Percentiles rank a stretch among this genome's conserved stretches.
These are phyloP conservation scores for Aspergillus sergii DNA, from an alignment of 2,329 filamentous ascomycete genomes.

Conservation along the genomic window DNA sequence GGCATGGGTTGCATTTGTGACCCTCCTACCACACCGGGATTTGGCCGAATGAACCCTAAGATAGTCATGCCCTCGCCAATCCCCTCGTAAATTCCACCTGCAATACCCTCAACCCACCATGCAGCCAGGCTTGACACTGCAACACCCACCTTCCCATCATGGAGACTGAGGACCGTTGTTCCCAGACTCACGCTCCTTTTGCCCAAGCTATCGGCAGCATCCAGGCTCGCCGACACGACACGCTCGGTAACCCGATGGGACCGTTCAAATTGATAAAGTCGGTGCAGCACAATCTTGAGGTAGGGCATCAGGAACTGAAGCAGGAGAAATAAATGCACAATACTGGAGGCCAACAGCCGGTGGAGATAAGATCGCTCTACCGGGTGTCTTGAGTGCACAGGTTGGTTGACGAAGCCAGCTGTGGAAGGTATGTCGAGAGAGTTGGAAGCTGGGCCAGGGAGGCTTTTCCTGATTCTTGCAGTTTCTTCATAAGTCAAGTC, in stretches of 20 bases:
- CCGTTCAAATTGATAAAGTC: slow-evolving; percentile 64
- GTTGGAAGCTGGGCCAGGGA: slow-evolving; percentile 26
- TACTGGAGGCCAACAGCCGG: slow-evolving; percentile 57
- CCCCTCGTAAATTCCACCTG: slow-evolving; percentile 69
- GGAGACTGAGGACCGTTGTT: slow-evolving; percentile 60
- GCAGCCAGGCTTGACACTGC: slow-evolving; percentile 57
- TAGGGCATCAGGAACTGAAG: slow-evolving; percentile 65
- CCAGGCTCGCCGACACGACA: slow-evolving; percentile 55
- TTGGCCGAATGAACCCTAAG: slow-evolving; percentile 37
- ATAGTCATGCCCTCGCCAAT: slow-evolving; percentile 56
- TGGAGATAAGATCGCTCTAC: slow-evolving; percentile 57
- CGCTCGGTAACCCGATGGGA: slow-evolving; percentile 66
- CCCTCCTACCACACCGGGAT: neutral
- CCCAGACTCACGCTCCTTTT: slow-evolving; percentile 56
- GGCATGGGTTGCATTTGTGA: neutral
- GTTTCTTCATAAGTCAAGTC: slow-evolving; percentile 35
- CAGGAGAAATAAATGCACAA: slow-evolving; percentile 62
- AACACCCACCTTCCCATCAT: slow-evolving; percentile 66
- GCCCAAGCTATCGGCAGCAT: slow-evolving; percentile 57
- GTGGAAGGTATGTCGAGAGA: slow-evolving; percentile 9
- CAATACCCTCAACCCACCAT: slow-evolving; percentile 66
- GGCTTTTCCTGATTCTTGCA: slow-evolving; percentile 27
- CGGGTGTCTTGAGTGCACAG: neutral
- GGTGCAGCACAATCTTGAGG: slow-evolving; percentile 55
- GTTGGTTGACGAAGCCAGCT: slow-evolving; percentile 3